Evolutionary conservation across 2,329 filamentous ascomycete species (phyloP).

Genomic region (Shiraia bambusicola): DNA sequence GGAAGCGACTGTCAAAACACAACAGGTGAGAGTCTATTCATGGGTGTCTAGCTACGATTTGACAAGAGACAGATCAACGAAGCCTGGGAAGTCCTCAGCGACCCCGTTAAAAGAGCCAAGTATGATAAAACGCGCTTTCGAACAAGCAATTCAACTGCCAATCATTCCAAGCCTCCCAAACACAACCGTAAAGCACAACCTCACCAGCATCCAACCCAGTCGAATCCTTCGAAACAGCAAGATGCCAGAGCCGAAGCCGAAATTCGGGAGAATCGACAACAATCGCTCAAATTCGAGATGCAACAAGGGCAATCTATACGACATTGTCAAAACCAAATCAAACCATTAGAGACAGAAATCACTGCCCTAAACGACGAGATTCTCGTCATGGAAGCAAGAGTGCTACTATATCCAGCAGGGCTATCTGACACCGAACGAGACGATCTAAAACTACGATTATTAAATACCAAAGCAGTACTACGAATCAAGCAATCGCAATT

Average conservation of each 20-base stretch:
- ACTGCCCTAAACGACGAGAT: not conserved
- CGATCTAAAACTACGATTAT: too few species aligned
- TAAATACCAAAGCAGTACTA: too few species aligned
- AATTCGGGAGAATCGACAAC: conserved; percentile 4
- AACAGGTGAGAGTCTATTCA: conserved; percentile 1
- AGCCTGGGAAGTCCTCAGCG: conserved; percentile 7
- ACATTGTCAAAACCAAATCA: not conserved
- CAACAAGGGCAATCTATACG: conserved; percentile 3
- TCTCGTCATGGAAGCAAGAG: too few species aligned
- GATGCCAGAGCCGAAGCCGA: conserved; percentile 4
- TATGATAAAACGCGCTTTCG: conserved; percentile 2
- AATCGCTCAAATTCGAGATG: conserved; percentile 7
- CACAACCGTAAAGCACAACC: not conserved
- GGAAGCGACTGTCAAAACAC: not conserved
- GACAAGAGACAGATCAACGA: conserved; percentile 5
- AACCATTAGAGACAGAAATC: not conserved
- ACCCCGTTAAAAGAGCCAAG: not conserved
- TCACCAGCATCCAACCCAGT: not conserved
- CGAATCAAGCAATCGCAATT: too few species aligned
- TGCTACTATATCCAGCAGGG: too few species aligned
- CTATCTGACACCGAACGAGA: too few species aligned
- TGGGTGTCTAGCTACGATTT: too few species aligned
- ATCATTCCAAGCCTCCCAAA: not conserved
- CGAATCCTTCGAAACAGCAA: conserved; percentile 1
- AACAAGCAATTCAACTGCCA: not conserved